phyloP scores from a whole-genome alignment of 192 early-diverging fungal species.

The Borealophlyctis nickersoniae region DNA sequence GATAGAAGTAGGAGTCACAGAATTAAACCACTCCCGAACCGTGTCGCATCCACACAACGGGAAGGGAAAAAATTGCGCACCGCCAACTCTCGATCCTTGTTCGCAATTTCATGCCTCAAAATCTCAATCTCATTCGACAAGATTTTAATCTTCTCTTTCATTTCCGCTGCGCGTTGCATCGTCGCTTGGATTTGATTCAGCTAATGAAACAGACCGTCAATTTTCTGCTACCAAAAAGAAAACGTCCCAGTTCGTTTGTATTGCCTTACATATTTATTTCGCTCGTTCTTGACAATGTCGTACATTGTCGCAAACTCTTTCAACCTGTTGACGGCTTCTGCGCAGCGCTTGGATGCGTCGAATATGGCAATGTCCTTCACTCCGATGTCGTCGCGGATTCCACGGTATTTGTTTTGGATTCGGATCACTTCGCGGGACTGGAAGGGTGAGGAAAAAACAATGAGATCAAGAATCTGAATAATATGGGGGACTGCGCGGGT shows the following conservation, averaged over 20 bases:
- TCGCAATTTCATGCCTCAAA: slow-evolving; percentile 52
- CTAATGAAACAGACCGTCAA: slow-evolving; percentile 12
- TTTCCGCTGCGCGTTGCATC: slow-evolving; percentile 55
- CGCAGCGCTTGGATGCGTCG: slow-evolving; percentile 51
- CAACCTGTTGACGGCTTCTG: slow-evolving; percentile 43
- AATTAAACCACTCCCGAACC: background rate
- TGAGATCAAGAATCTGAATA: slow-evolving; percentile 6
- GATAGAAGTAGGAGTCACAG: background rate
- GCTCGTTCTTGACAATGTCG: slow-evolving; percentile 62
- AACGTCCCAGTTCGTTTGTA: background rate
- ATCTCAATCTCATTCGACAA: slow-evolving; percentile 65
- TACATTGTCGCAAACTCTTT: slow-evolving; percentile 57
- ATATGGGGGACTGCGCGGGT: background rate
- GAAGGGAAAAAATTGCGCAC: slow-evolving; percentile 21
- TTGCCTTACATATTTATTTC: slow-evolving; percentile 57
- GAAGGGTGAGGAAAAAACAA: slow-evolving; percentile 9
- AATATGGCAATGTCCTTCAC: slow-evolving; percentile 49
- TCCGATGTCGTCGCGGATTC: slow-evolving; percentile 46
- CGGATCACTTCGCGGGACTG: slow-evolving; percentile 57
- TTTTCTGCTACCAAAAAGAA: background rate
- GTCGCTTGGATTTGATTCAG: slow-evolving; percentile 60
- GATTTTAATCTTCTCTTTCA: slow-evolving; percentile 65
- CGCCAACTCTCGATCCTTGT: slow-evolving; percentile 56
- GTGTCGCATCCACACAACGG: background rate
- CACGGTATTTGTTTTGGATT: slow-evolving; percentile 37